Evolutionary conservation across 371 early-diverging fungal species (phyloP), one percentile per base, ranked within the genome.

Genomic region (Rhizopus sp.): DNA sequence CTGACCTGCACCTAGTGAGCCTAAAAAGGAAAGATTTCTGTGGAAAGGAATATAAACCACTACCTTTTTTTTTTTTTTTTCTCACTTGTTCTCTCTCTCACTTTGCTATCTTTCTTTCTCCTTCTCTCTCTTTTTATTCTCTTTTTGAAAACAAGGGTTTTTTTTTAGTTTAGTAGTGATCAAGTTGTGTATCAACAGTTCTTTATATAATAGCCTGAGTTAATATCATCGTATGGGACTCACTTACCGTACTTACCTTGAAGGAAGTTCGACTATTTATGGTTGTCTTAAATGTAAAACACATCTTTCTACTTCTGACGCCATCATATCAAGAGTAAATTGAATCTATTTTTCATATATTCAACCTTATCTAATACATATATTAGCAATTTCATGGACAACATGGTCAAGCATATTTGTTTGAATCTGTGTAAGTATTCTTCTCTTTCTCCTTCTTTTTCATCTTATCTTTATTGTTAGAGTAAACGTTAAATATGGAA

Each of bases 401-500:
- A 54, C 78, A 77, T 51, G 89, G 89, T 32, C 76, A 69, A 59
- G 91, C 91, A 0, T 87, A 78, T 66, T 69, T 90, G 23, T 85
- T 86, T 60, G 67, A 81, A 6, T 57, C 57, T 53, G 86, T 85
- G 87, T 87, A 82, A 72, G 70, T 68, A 10, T 29, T 12, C 29
- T 3, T 53, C 9, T 47, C 3, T 29, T 40, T 48, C 10, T 30
- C 17, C 29, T 33, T 30, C 4, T 6, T 41, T 32, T 23, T n/a
- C 13, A 31, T 0, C 17, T 48, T 39, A 52, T 15, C 31, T 32
- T 48, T 8, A 59, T 29, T 41, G 47, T 44, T 65, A 88, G 88
- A 38, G 80, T 88, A 38, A 90, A 90, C 64, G 70, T 88, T 32
- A 60, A 60, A n/a, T 73, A 77, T 48, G 89, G 89, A 12, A 68